Evolutionary conservation across 2,329 filamentous ascomycete species (phyloP).

Genomic region (Colletotrichum simmondsii): DNA sequence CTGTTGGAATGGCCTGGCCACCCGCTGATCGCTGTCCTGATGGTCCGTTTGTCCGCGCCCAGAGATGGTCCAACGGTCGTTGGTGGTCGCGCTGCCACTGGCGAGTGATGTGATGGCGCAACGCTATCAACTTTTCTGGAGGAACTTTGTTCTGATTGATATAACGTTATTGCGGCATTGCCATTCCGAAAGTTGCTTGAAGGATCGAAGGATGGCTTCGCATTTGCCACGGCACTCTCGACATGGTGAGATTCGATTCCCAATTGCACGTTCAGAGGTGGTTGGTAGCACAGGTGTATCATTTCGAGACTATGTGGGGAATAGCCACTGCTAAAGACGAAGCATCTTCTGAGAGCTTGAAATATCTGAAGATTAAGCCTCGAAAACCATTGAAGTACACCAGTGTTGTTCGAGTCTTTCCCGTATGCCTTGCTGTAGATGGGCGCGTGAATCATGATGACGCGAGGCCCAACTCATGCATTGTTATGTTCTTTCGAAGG

Average conservation of each 20-base stretch:
- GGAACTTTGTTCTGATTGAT: not conserved
- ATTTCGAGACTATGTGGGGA: not conserved
- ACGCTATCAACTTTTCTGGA: not conserved
- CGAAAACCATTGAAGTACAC: too few species aligned
- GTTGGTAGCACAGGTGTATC: not conserved
- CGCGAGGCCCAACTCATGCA: not conserved
- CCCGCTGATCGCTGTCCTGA: slow-evolving; percentile 16
- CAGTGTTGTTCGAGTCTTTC: too few species aligned
- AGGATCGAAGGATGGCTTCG: too few species aligned
- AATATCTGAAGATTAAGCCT: too few species aligned
- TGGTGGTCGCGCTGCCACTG: not conserved
- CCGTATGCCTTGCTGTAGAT: not conserved
- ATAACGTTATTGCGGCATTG: not conserved
- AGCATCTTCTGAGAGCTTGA: not conserved
- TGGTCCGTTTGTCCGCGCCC: not conserved
- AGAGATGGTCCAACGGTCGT: not conserved
- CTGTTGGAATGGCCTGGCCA: slow-evolving; percentile 19
- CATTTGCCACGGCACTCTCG: not conserved
- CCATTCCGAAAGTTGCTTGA: not conserved
- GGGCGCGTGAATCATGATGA: not conserved
- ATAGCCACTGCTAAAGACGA: not conserved
- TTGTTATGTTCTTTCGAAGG: not conserved
- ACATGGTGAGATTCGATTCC: not conserved
- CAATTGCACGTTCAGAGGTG: not conserved
- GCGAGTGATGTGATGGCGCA: not conserved